Base-by-base conservation (phyloP, 2,329 filamentous ascomycete species). In the Furcasterigmium furcatum region DNA sequence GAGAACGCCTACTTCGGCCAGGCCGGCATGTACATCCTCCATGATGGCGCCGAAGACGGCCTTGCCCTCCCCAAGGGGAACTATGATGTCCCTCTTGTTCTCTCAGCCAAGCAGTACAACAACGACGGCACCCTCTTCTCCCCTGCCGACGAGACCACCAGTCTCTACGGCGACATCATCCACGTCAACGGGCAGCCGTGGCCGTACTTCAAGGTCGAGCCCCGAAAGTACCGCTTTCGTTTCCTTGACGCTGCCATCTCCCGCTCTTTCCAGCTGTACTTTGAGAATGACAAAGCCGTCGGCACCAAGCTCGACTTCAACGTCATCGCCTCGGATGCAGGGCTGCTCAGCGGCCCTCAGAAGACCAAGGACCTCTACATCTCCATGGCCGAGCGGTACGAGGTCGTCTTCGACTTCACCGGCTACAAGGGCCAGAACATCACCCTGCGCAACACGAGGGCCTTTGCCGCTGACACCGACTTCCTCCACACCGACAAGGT, bases 181-280 rank as follows among this genome's bases (percentile, higher is more conserved):
- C 71, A 80, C 38, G 77, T 81, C 45, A 82, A 82, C 52, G 74
- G 74, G 2, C 72, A 77, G 49, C 79, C 79, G 3, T 83, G 79
- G 79, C 79, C 79, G 3, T 81, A 68, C 51, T 52, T 80, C 10
- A 67, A 71, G n/a, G 78, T 82, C 4, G 74, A 83, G 58, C 77
- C 76, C 8, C 71, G 79, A 55, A 82, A 81, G 57, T 82, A 83
- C 58, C 74, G 78, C 19, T 72, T 83, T 52, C 66, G 79, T 3
- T 56, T 81, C 44, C 67, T 79, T 24, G 71, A 81, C 57, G 69
- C 71, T 9, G 66, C 72, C n/a, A 54, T 77, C 43, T 72, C 66
- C 21, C 59, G 73, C 39, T 67, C 68, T 14, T 80, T 75, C 46
- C 60, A 65, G 8, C 56, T 78, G 13, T 74, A 67, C 47, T 61